A percentile compares a stretch with the other conserved stretches of the same genome.
phyloP scores from a whole-genome alignment of 78 protist species.

The Protostelium mycophagum region DNA sequence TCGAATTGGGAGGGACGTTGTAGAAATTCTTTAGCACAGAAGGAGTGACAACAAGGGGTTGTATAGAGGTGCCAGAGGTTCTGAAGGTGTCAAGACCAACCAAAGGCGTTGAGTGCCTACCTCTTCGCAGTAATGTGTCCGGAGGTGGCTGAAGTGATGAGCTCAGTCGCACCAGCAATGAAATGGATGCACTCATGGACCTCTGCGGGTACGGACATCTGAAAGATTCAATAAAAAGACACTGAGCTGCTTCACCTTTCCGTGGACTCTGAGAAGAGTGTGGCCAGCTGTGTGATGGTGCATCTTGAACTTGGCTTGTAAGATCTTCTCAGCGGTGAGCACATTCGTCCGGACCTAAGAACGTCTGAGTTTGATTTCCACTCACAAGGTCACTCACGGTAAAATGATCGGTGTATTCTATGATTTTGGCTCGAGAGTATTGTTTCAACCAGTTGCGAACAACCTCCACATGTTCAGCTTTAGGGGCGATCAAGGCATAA shows the following conservation, averaged over 20 bases:
- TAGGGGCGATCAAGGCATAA: constrained; percentile 28
- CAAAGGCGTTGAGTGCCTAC: too few species aligned
- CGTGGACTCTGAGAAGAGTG: constrained; percentile 16
- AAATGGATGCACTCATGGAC: constrained; percentile 32
- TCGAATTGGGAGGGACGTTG: constrained; percentile 19
- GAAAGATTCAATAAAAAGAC: neutral
- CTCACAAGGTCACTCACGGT: neutral
- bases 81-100: neutral
- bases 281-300: neutral
- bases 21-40: constrained; percentile 21
- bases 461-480: neutral
- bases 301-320: constrained; percentile 17
- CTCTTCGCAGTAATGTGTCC: neutral
- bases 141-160: constrained; percentile 9
- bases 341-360: constrained; percentile 30
- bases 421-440: neutral
- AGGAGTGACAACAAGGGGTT: constrained; percentile 30
- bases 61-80: neutral
- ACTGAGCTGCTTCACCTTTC: constrained; percentile 4
- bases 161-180: constrained; percentile 43
- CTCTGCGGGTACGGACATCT: constrained; percentile 16
- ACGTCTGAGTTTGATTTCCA: neutral
- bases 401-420: constrained; percentile 19
- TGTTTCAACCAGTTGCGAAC: constrained; percentile 15
- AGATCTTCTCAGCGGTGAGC: constrained; percentile 17